Base-by-base conservation (phyloP, 257 asterid genomes). In the Nicotiana undulata region DNA sequence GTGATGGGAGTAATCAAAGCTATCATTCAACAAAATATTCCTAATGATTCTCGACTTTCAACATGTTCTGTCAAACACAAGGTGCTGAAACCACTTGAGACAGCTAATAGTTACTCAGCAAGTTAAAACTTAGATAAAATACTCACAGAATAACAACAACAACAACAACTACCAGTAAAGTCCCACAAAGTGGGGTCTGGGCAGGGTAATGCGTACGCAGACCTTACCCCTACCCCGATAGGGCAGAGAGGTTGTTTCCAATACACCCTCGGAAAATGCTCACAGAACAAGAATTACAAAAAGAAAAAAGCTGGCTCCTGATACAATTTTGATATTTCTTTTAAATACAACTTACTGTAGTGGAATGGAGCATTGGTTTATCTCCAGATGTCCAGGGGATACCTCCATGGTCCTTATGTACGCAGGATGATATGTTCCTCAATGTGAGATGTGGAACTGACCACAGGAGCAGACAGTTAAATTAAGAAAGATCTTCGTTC, bases 381-480 rank as follows among this genome's bases (percentile, higher is more conserved):
- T 75, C 83, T 63, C 85, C 81, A 51, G 72, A 70, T 78, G 85
- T 81, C 88, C 88, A 84, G 60, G 87, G 87, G 31, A 88, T 82
- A 74, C 84, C 81, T 64, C 55, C 46, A 65, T 81, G 29, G 75
- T 83, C 82, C 80, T 82, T 86, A 46, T 40, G 16, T 37, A 78
- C 17, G 63, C 82, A 79, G 37, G 79, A 81, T 4, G 85, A 79
- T 66, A 86, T 44, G 79, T 78, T 56, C 85, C 81, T 74, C 49
- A 28, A 59, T 59, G 32, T 70, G 72, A 34, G 63, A 77, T 22
- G 72, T 29, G 88, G 58, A 81, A 83, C 89, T 79, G 84, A 31
- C n/a, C 76, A 76, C 58, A 76, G 44, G 18, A 28, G 81, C 37
- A 81, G 52, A 79, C 9, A 17, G 37, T 51, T 74, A 6, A 20